Evolutionary conservation across 176 grass and related monocot species (phyloP), one percentile per base, ranked within the genome.

Genomic region (Tuctoria greenei): DNA sequence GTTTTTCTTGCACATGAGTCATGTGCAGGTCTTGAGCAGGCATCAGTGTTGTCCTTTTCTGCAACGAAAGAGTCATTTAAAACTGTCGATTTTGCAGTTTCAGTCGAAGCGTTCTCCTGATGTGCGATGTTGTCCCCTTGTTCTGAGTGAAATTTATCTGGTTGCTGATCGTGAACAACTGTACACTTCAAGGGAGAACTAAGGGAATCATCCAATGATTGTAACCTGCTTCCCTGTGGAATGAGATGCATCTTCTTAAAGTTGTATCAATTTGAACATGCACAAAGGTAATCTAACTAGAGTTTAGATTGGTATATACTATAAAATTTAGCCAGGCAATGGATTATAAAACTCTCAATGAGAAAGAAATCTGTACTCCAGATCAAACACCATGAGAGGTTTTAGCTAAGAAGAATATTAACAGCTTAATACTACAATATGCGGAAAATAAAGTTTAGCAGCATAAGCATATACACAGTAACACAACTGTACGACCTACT

Each of bases 41-140:
- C 65, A 76, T 92, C 85, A 8, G 87, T 76, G 61, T 81, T 99
- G 81, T 90, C 89, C 27, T 86, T 90, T 71, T 90, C 82, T 82
- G 79, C 86, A 86, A 39, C 59, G 60, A 74, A 79, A 83, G 70
- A 74, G 27, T 63, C 79, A 81, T 89, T 97, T 78, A 91, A 56
- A 49, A 83, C 71, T 37, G 73, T 83, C 58, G 88, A 91, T 45
- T 82, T 82, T 82, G 82, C 77, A 79, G 86, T 81, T 52, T 90
- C 74, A 2, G 73, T 89, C 24, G 91, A 83, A 76, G 85, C 44
- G 78, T 88, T 88, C 34, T 88, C 86, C 80, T 82, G 81, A 51
- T 85, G 80, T 27, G 57, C 40, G 34, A 81, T 71, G 41, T 31
- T 71, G 49, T 67, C 71, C 24, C 61, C 24, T 79, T 87, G 77